Conservation (phyloP, 495 filamentous ascomycete species). For the Daldinia vernicosa region DNA sequence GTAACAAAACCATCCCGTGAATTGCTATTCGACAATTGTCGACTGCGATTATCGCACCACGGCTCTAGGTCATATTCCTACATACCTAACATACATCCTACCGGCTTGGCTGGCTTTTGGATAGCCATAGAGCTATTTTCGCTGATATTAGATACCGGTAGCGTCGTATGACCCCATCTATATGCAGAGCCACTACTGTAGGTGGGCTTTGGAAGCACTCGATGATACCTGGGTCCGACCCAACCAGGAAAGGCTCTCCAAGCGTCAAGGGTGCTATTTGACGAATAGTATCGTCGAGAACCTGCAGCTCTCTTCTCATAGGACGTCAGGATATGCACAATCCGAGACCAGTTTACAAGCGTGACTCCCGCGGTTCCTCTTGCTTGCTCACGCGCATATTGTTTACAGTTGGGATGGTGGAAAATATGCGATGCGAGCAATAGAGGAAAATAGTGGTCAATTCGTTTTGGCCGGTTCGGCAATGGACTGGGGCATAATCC, state of each 20-base stretch:
- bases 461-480: not conserved
- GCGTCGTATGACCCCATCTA: constrained; percentile 42
- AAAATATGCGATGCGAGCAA: constrained; percentile 26
- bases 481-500: not conserved
- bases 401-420: constrained; percentile 36
- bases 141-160: constrained; percentile 29
- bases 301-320: constrained; percentile 43
- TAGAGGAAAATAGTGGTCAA: constrained; percentile 14
- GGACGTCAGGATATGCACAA: constrained; percentile 47
- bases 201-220: constrained; percentile 37
- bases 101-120: not conserved
- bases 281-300: constrained; percentile 44
- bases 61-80: constrained; percentile 17
- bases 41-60: constrained; percentile 21
- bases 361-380: constrained; percentile 43
- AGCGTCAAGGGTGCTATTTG: constrained; percentile 33
- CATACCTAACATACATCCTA: too few species aligned
- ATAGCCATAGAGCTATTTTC: constrained; percentile 13
- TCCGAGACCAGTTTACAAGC: constrained; percentile 44
- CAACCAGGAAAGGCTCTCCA: constrained; percentile 46
- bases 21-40: constrained; percentile 15
- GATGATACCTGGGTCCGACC: constrained; percentile 35
- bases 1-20: constrained; percentile 15
- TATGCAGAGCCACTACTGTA: constrained; percentile 22
- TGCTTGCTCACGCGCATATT: constrained; percentile 37